Evolutionary conservation across 148 eudicot species (phyloP).

Genomic region (Agrostemma githago): DNA sequence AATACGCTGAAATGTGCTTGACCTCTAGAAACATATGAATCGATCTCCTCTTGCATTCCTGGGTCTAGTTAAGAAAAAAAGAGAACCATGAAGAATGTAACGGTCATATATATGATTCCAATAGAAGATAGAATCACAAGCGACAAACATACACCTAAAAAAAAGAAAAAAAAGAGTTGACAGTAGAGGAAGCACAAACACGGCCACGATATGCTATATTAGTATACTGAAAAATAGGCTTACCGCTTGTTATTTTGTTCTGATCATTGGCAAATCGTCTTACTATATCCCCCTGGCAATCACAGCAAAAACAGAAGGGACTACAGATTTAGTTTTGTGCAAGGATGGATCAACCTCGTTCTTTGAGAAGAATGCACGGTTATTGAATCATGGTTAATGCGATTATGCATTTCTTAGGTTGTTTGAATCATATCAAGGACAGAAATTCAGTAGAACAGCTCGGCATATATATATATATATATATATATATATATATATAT

Average conservation of each 20-base stretch:
- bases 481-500: background rate
- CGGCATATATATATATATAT: background rate
- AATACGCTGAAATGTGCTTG: conserved; percentile 59
- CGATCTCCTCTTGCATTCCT: conserved; percentile 84
- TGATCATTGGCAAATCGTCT: conserved; percentile 73
- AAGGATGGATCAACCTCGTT: background rate
- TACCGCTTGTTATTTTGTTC: conserved; percentile 86
- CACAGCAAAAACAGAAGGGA: conserved; percentile 5
- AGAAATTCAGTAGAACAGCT: background rate
- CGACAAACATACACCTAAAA: conserved; percentile 8
- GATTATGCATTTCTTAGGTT: background rate
- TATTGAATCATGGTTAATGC: background rate
- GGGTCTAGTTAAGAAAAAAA: conserved; percentile 47
- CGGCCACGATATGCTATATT: background rate
- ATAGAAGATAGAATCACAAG: background rate
- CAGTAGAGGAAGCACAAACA: background rate
- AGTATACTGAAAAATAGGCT: conserved; percentile 24
- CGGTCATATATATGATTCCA: background rate
- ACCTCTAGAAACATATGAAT: conserved; percentile 54
- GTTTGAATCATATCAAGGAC: conserved; percentile 5
- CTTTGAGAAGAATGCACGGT: conserved; percentile 4
- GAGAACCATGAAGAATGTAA: background rate
- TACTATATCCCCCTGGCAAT: conserved; percentile 74
- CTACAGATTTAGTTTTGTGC: background rate
- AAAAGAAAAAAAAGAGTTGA: background rate